Evolutionary conservation across 177 flowering plant genomes (phyloP), one percentile per base, ranked within the genome.

Genomic region (Telopea speciosissima): DNA sequence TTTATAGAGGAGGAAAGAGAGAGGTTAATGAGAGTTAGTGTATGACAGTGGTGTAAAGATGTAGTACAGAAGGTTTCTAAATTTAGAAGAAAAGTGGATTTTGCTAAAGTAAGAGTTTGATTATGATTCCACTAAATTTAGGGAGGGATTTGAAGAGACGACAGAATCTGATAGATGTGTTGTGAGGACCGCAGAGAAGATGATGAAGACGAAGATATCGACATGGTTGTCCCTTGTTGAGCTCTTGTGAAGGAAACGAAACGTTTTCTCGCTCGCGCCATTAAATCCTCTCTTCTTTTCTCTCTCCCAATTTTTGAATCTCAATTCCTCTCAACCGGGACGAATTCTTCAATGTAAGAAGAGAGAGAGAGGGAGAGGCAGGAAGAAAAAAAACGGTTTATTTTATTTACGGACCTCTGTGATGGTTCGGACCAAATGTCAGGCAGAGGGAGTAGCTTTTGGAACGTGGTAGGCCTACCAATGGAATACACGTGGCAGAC

Each of bases 201-300:
- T 54, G 42, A 24, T 10, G 64, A 31, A 31, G 33, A 31, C 2
- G 33, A 60, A 66, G 68, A 44, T 24, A 68, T 73, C 33, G 66
- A 45, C 44, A 17, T 64, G 63, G 52, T 25, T 42, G 42, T 24
- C 44, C 62, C 25, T 58, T 21, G 52, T 58, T 65, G n/a, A n/a
- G n/a, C n/a, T n/a, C n/a, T n/a, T n/a, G n/a, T n/a, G n/a, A n/a
- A n/a, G n/a, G n/a, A n/a, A n/a, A n/a, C n/a, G n/a, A n/a, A n/a
- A n/a, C n/a, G n/a, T n/a, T 25, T 42, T 56, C 33, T 31, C 24
- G 19, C 24, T 62, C 28, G 26, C 58, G 69, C 65, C 74, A 72
- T 71, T 72, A 72, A 13, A 9, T 44, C 49, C 14, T 13, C 8
- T 13, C 14, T 13, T 8, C 8, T 1, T 10, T 10, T 44, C 49